Conservation (phyloP, 306 rosid species). For the Quercus engelmannii region DNA sequence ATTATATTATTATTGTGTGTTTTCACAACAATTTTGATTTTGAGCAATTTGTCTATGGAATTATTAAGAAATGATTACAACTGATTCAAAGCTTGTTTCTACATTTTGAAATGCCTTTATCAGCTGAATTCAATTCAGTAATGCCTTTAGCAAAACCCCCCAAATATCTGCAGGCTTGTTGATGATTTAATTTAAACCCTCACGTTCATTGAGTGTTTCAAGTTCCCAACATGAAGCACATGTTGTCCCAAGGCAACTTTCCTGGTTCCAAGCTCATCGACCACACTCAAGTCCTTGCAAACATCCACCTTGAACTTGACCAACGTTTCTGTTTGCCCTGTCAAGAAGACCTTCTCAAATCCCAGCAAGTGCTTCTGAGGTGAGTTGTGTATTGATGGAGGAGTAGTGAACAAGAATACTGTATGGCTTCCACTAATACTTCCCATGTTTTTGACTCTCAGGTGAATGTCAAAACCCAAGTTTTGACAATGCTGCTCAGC, state of each 20-base stretch:
- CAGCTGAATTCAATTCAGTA: not conserved
- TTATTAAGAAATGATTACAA: slow-evolving; percentile 19
- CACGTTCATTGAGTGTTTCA: slow-evolving; percentile 63
- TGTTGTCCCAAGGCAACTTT: slow-evolving; percentile 79
- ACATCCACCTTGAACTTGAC: slow-evolving; percentile 75
- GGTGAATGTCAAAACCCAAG: slow-evolving; percentile 56
- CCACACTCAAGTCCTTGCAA: slow-evolving; percentile 84
- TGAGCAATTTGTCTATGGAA: not conserved
- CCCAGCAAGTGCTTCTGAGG: slow-evolving; percentile 80
- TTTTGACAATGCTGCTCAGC: slow-evolving; percentile 55
- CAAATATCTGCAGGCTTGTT: slow-evolving; percentile 26
- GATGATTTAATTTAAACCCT: slow-evolving; percentile 64
- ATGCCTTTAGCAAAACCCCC: not conserved
- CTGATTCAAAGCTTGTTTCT: slow-evolving; percentile 8
- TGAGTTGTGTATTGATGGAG: slow-evolving; percentile 70
- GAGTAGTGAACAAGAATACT: slow-evolving; percentile 59
- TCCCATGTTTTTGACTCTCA: slow-evolving; percentile 71
- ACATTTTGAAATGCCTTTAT: not conserved
- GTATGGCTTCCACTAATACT: slow-evolving; percentile 59
- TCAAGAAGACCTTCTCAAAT: slow-evolving; percentile 65
- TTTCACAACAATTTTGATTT: not conserved
- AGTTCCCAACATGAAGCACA: slow-evolving; percentile 74
- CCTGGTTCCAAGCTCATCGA: slow-evolving; percentile 76
- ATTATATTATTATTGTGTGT: no score
- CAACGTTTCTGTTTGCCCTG: slow-evolving; percentile 40